Evolutionary conservation across 345 rosid genomes (phyloP).

Genomic region (Bretschneidera sinensis): DNA sequence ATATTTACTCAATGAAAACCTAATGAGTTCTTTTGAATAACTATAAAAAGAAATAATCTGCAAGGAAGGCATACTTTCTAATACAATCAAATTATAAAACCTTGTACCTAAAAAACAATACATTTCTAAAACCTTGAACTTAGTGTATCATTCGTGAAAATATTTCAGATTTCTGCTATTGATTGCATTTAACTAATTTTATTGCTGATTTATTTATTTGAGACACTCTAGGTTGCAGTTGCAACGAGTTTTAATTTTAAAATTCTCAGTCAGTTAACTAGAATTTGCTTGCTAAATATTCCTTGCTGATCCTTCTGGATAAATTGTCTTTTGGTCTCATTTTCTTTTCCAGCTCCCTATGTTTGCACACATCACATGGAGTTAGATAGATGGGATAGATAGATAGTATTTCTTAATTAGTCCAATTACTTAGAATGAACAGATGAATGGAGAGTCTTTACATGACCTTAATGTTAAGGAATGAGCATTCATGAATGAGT

Average conservation of each 20-base stretch:
- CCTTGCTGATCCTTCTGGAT: too few species aligned
- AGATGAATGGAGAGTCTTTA: constrained; percentile 6
- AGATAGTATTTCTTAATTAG: constrained; percentile 2
- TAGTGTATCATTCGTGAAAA: too few species aligned
- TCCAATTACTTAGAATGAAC: constrained; percentile 26
- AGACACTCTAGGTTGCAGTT: not conserved
- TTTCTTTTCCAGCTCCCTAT: constrained; percentile 6
- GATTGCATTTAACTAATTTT: constrained; percentile 3
- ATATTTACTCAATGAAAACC: too few species aligned
- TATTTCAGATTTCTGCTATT: too few species aligned
- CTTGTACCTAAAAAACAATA: too few species aligned
- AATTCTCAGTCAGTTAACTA: too few species aligned
- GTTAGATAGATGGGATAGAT: too few species aligned
- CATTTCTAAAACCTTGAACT: too few species aligned
- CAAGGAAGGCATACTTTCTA: not conserved
- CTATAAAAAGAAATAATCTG: not conserved
- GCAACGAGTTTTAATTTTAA: not conserved
- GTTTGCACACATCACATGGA: not conserved
- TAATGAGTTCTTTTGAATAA: too few species aligned
- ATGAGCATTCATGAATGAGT: constrained; percentile 24
- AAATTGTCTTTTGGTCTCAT: too few species aligned
- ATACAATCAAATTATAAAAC: not conserved
- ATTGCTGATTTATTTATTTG: not conserved
- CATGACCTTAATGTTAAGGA: constrained; percentile 11
- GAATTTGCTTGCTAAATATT: too few species aligned